Conservation (phyloP, 2,329 filamentous ascomycete genomes). For the Ophiostoma ulmi region DNA sequence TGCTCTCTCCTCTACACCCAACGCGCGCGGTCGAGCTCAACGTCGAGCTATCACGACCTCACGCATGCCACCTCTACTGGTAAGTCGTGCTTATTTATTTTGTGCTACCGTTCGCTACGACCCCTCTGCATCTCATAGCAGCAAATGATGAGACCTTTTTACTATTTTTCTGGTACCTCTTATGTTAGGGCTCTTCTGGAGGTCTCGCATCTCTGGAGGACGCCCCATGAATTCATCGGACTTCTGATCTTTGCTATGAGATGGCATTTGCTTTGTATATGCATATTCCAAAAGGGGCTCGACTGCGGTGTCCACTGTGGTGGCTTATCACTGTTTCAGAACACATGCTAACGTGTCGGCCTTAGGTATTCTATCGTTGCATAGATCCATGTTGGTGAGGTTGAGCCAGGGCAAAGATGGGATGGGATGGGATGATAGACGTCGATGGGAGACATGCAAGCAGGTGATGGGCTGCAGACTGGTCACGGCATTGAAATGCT, state of each 20-base stretch:
- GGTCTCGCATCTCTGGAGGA: conserved; percentile 32
- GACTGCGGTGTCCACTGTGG: not conserved
- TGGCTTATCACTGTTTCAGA: not conserved
- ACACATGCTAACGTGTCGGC: not conserved
- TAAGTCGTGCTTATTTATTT: conserved; percentile 17
- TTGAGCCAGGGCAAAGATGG: not conserved
- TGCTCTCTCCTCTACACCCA: conserved; percentile 13
- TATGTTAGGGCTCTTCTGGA: conserved; percentile 66
- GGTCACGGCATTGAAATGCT: not conserved
- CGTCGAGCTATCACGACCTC: not conserved
- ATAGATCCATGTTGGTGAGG: not conserved
- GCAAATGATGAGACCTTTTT: conserved; percentile 63
- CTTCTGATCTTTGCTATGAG: conserved; percentile 58
- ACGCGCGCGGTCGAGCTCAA: conserved; percentile 10
- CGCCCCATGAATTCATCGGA: conserved; percentile 74
- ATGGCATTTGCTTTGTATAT: not conserved
- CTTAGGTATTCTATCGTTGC: not conserved
- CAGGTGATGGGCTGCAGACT: not conserved
- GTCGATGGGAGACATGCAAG: not conserved
- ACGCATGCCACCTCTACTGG: conserved; percentile 10
- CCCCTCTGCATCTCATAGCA: conserved; percentile 13
- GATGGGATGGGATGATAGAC: not conserved
- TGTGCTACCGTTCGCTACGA: not conserved
- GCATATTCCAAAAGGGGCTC: not conserved
- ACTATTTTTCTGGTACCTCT: conserved; percentile 93